phyloP scores from a whole-genome alignment of 257 asterid genomes.

The Salvia splendens region DNA sequence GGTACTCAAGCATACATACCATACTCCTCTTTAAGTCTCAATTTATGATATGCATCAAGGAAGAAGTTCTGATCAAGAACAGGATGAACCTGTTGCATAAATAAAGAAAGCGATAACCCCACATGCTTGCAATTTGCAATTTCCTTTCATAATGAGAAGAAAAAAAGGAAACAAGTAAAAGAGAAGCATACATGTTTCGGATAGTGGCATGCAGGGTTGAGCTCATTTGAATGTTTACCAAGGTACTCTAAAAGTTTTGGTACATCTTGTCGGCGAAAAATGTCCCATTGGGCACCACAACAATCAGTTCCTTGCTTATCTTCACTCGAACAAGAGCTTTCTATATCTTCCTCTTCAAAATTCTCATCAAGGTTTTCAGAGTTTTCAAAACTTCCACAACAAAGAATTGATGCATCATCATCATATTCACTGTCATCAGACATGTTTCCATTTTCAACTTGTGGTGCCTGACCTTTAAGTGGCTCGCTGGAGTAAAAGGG shows the following conservation, averaged over 20 bases:
- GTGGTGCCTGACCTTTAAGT: slow-evolving; percentile 39
- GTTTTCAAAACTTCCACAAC: slow-evolving; percentile 66
- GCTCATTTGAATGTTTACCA: slow-evolving; percentile 67
- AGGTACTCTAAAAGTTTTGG: slow-evolving; percentile 87
- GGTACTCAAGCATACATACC: slow-evolving; percentile 51
- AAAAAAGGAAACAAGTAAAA: neutral
- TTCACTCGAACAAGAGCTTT: slow-evolving; percentile 49
- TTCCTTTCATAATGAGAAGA: neutral
- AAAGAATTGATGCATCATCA: slow-evolving; percentile 62
- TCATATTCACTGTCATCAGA: slow-evolving; percentile 68
- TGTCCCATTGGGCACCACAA: slow-evolving; percentile 93
- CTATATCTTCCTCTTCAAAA: slow-evolving; percentile 53
- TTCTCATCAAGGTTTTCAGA: slow-evolving; percentile 65
- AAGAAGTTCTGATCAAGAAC: slow-evolving; percentile 77
- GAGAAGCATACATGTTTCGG: slow-evolving; percentile 52
- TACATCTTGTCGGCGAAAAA: slow-evolving; percentile 81
- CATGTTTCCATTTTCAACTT: slow-evolving; percentile 45
- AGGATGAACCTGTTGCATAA: slow-evolving; percentile 74
- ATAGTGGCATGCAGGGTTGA: slow-evolving; percentile 48
- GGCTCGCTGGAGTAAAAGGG: slow-evolving; percentile 55
- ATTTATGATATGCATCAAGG: slow-evolving; percentile 90
- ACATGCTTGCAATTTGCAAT: slow-evolving; percentile 18
- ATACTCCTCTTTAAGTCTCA: slow-evolving; percentile 90
- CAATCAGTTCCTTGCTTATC: slow-evolving; percentile 47
- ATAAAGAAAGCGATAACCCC: slow-evolving; percentile 14